Percentiles rank a stretch among this genome's conserved stretches.
phyloP scores from a whole-genome alignment of 257 asterid species.

The Salvia hispanica region DNA sequence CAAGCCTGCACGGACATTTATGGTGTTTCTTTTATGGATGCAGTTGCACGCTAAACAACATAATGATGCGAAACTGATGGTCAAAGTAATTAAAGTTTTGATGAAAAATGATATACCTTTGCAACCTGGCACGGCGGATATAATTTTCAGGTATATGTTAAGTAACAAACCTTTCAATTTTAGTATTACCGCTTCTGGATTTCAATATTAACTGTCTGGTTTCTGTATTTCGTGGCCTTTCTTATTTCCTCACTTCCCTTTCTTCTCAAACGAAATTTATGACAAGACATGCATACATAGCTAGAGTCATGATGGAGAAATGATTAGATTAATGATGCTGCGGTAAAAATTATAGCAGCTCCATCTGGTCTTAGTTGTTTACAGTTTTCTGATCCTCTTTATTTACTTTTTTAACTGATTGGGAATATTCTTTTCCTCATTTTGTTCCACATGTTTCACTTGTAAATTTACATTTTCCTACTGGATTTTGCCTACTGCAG shows the following conservation, averaged over 20 bases:
- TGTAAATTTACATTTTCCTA: conserved; percentile 22
- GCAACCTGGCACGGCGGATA: conserved; percentile 88
- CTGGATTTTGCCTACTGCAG: conserved; percentile 51
- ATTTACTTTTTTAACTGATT: neutral
- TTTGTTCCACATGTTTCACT: conserved; percentile 22
- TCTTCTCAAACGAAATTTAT: conserved; percentile 23
- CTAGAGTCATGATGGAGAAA: conserved; percentile 3
- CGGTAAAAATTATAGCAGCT: neutral
- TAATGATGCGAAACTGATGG: conserved; percentile 71
- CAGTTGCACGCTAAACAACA: conserved; percentile 85
- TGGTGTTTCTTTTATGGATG: conserved; percentile 38
- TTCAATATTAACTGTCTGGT: neutral
- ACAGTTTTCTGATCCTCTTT: neutral
- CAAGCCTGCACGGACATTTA: conserved; percentile 7
- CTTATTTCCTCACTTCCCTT: conserved; percentile 19
- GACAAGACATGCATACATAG: conserved; percentile 16
- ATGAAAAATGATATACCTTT: conserved; percentile 65
- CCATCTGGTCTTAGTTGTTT: conserved; percentile 15
- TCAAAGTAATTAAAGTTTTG: conserved; percentile 64
- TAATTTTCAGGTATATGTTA: conserved; percentile 64
- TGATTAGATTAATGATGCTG: conserved; percentile 1
- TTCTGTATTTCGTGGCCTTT: conserved; percentile 7
- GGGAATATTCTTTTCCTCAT: neutral
- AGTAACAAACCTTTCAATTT: neutral
- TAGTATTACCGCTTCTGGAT: neutral